Percentiles rank a stretch among this genome's conserved stretches.
Evolutionary conservation across 805 yeast species (phyloP).

Genomic region (Yarrowia sp.): DNA sequence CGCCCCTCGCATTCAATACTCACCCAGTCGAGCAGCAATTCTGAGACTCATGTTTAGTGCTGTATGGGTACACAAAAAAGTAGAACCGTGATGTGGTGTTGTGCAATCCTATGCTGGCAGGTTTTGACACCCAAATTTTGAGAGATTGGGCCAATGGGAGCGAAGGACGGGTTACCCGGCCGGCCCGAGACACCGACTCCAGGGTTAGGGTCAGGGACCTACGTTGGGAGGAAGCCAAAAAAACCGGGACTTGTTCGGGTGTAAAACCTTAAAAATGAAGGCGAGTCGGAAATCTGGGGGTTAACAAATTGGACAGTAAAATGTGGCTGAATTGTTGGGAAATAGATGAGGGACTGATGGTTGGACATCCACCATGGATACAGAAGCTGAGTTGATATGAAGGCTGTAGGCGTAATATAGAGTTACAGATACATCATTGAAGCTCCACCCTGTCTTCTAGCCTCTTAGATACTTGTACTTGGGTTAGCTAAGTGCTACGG

Average conservation of each 20-base stretch:
- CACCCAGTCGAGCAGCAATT: conserved; percentile 40
- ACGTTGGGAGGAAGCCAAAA: not conserved
- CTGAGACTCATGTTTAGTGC: conserved; percentile 39
- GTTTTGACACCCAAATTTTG: conserved; percentile 39
- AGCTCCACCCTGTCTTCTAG: no score
- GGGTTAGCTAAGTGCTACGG: no score
- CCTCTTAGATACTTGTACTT: no score
- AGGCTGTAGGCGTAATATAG: no score
- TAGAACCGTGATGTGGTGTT: conserved; percentile 39
- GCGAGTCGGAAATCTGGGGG: no score
- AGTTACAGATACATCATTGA: no score
- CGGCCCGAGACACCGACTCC: conserved; percentile 3
- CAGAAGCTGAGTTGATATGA: no score
- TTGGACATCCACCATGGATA: no score
- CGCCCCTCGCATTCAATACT: conserved; percentile 4
- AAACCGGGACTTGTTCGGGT: conserved; percentile 15
- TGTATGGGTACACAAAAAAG: conserved; percentile 39
- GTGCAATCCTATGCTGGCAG: conserved; percentile 39
- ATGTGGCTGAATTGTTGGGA: no score
- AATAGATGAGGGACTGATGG: no score
- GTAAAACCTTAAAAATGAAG: not conserved
- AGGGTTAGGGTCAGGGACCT: not conserved
- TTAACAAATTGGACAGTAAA: no score
- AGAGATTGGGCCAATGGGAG: conserved; percentile 38
- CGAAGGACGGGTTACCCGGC: conserved; percentile 38